Evolutionary conservation across 2,329 filamentous ascomycete species (phyloP).

Genomic region (Aspergillus sp.): DNA sequence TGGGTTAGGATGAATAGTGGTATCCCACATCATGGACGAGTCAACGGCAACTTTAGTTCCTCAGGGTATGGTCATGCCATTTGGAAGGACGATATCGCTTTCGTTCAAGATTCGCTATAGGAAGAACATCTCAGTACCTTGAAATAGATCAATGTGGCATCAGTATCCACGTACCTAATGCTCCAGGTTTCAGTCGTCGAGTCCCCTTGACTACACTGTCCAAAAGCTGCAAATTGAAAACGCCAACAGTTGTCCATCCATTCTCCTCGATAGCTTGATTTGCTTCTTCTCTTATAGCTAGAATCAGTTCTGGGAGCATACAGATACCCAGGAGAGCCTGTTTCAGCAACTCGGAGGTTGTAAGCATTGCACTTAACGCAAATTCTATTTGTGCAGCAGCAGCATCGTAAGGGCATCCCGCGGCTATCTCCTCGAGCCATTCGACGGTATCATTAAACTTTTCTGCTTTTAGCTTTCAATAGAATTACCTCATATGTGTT

Average conservation of each 20-base stretch:
- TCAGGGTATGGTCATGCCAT: constrained; percentile 11
- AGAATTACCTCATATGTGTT: not conserved
- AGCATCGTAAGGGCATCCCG: constrained; percentile 8
- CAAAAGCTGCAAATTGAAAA: constrained; percentile 15
- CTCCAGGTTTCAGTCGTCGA: constrained; percentile 8
- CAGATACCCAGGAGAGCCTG: constrained; percentile 6
- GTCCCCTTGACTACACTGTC: constrained; percentile 14
- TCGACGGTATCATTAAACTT: constrained; percentile 10
- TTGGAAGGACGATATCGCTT: constrained; percentile 10
- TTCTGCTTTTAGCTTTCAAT: not conserved
- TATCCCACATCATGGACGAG: constrained; percentile 7
- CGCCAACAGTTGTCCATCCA: constrained; percentile 6
- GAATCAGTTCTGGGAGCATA: constrained; percentile 6
- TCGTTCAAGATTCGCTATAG: constrained; percentile 6
- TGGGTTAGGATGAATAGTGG: constrained; percentile 10
- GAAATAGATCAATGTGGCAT: not conserved
- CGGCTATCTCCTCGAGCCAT: constrained; percentile 10
- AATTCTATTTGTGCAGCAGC: constrained; percentile 10
- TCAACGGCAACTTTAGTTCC: constrained; percentile 10
- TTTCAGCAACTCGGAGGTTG: constrained; percentile 6
- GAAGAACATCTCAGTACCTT: not conserved
- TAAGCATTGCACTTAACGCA: constrained; percentile 11
- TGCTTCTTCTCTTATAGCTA: constrained; percentile 6
- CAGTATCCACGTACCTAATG: constrained; percentile 2
- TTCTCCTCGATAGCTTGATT: constrained; percentile 1